phyloP scores from a whole-genome alignment of 2,329 filamentous ascomycete genomes.

The Claviceps paspali region DNA sequence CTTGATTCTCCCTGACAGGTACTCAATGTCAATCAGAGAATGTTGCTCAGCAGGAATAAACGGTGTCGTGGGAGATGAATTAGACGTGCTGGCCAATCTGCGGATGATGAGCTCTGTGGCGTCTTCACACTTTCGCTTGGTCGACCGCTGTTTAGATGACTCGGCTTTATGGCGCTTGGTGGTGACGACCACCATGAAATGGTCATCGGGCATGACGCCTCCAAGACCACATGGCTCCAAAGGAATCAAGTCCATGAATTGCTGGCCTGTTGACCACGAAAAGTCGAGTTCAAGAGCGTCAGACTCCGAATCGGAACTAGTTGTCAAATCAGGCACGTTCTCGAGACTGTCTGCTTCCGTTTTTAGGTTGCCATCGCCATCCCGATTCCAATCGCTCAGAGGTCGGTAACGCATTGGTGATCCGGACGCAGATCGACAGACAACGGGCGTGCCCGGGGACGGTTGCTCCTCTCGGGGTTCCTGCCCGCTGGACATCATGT shows the following conservation, averaged over 20 bases:
- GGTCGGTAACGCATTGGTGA: conserved; percentile 34
- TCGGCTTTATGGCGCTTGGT: conserved; percentile 26
- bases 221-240: conserved; percentile 45
- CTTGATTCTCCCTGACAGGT: conserved; percentile 26
- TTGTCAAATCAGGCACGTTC: conserved; percentile 15
- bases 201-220: conserved; percentile 46
- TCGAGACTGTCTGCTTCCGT: conserved; percentile 16
- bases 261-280: conserved; percentile 28
- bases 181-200: conserved; percentile 41
- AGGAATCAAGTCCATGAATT: conserved; percentile 21
- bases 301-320: conserved; percentile 19
- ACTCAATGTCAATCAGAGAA: conserved; percentile 26
- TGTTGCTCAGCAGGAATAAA: neutral
- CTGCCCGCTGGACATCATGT: conserved; percentile 31
- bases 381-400: conserved; percentile 24
- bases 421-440: conserved; percentile 32
- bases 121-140: conserved; percentile 10
- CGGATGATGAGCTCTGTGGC: conserved; percentile 25
- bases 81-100: conserved; percentile 27
- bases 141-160: neutral
- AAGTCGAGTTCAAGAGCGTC: conserved; percentile 30
- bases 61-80: conserved; percentile 18
- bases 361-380: conserved; percentile 9
- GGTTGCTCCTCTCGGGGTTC: conserved; percentile 14
- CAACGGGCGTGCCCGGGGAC: conserved; percentile 11